phyloP scores from a whole-genome alignment of 2,329 filamentous ascomycete genomes.

The Penicillium sp. region DNA sequence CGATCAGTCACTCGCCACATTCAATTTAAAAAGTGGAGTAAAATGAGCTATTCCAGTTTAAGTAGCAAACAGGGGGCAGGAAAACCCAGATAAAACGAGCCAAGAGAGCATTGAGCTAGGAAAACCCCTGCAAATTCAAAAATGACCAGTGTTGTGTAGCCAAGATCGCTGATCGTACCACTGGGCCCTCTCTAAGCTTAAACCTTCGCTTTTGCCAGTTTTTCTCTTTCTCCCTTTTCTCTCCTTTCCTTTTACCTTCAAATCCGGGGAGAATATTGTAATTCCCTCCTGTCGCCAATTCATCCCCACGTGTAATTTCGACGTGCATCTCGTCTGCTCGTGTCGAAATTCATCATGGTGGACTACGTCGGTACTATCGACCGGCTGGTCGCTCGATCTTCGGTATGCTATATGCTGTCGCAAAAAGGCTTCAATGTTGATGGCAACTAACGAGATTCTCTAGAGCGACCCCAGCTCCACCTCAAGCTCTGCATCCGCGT shows the following conservation, averaged over 20 bases:
- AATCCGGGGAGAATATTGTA: not conserved
- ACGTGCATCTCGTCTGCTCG: not conserved
- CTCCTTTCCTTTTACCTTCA: not conserved
- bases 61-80: not conserved
- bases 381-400: conserved; percentile 16
- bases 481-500: conserved; percentile 44
- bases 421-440: not conserved
- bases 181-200: conserved; percentile 19
- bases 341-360: conserved; percentile 13
- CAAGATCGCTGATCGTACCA: conserved; percentile 14
- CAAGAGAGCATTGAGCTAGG: not conserved
- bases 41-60: not conserved
- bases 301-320: conserved; percentile 5
- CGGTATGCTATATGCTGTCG: not conserved
- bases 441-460: not conserved
- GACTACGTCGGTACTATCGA: conserved; percentile 10
- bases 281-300: not conserved
- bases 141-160: conserved; percentile 18
- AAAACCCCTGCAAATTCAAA: not conserved
- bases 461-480: conserved; percentile 12
- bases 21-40: conserved; percentile 5
- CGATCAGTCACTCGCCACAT: conserved; percentile 1
- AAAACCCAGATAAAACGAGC: not conserved
- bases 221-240: conserved; percentile 2
- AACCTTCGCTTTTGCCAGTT: conserved; percentile 11